phyloP scores from a whole-genome alignment of 805 yeast species.

The Saccharomyces paradoxus region DNA sequence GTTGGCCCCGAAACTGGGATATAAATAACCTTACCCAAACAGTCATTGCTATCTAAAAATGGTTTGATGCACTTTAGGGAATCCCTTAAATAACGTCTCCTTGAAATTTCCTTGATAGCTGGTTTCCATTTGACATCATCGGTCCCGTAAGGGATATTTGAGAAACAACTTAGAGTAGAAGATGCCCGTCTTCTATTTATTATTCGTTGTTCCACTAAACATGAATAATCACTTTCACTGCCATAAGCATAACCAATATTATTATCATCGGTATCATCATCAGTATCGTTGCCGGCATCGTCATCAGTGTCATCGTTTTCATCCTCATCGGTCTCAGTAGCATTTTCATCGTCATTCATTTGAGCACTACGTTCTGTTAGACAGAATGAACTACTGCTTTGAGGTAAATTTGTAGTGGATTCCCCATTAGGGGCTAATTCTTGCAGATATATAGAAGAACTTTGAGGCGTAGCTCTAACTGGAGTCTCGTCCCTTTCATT shows the following conservation, averaged over 20 bases:
- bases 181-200: slow-evolving; percentile 11
- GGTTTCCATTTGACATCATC: slow-evolving; percentile 44
- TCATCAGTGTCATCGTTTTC: neutral
- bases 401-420: neutral
- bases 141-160: slow-evolving; percentile 18
- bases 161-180: slow-evolving; percentile 19
- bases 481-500: neutral
- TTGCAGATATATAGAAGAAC: neutral
- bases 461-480: neutral
- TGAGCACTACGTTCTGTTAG: neutral
- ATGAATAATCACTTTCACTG: neutral
- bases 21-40: slow-evolving; percentile 43
- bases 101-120: slow-evolving; percentile 28
- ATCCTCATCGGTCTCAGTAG: neutral
- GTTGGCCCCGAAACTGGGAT: slow-evolving; percentile 22
- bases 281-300: neutral
- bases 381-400: neutral
- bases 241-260: neutral
- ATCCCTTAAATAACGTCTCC: slow-evolving; percentile 40
- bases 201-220: neutral
- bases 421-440: neutral
- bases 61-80: slow-evolving; percentile 52
- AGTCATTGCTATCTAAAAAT: slow-evolving; percentile 41
- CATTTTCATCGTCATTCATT: neutral
- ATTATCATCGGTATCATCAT: neutral